A percentile compares a stretch with the other conserved stretches of the same genome.
phyloP scores from a whole-genome alignment of 2,329 filamentous ascomycete genomes.

The Coniella vitis region DNA sequence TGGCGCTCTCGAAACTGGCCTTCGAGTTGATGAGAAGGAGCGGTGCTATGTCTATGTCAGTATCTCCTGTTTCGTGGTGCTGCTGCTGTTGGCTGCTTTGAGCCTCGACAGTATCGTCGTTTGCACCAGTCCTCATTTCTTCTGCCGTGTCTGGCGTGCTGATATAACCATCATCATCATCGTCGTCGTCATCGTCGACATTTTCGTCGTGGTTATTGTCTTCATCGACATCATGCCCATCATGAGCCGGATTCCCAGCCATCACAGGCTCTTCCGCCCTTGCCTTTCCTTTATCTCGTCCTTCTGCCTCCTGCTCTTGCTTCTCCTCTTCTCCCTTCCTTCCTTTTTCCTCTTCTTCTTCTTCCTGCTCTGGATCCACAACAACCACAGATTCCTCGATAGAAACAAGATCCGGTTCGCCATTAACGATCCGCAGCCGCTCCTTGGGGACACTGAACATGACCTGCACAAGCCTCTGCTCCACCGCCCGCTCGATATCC shows the following conservation, averaged over 20 bases:
- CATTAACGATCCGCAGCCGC: slow-evolving; percentile 83
- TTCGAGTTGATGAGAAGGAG: no score
- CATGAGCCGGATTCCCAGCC: no score
- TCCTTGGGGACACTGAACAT: slow-evolving; percentile 94
- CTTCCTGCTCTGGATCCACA: slow-evolving; percentile 32
- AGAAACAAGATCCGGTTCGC: slow-evolving; percentile 44
- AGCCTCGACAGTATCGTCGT: background rate
- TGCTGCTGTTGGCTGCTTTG: no score
- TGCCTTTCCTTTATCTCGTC: background rate
- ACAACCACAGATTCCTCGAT: slow-evolving; percentile 30
- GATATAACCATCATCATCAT: background rate
- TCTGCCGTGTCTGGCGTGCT: slow-evolving; percentile 5
- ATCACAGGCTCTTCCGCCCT: background rate
- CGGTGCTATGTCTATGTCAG: no score
- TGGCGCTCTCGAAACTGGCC: slow-evolving; percentile 1
- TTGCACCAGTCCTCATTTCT: background rate
- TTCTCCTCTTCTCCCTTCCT: background rate
- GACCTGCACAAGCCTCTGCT: slow-evolving; percentile 66
- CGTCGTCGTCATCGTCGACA: slow-evolving; percentile 8
- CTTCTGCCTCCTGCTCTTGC: background rate
- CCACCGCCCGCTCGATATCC: slow-evolving; percentile 69
- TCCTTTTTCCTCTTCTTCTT: background rate
- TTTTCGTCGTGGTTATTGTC: slow-evolving; percentile 18
- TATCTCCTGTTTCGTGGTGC: no score
- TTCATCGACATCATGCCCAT: background rate